Conservation (phyloP, 2,329 filamentous ascomycete species). For the Colletotrichum lentis region DNA sequence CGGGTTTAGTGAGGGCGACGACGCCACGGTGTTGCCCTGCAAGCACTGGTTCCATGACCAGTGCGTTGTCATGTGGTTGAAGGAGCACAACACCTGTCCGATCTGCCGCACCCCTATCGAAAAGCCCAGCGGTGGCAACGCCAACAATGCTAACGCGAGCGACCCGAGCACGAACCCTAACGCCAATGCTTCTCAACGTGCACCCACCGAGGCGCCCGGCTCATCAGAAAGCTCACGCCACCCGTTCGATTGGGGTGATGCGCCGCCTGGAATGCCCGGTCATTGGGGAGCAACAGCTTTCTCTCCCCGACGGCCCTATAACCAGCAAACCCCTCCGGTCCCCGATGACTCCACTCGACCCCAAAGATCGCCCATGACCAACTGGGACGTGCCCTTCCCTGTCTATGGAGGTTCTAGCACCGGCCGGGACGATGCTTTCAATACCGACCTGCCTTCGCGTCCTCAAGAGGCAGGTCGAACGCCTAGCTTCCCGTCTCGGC, state of each 20-base stretch:
- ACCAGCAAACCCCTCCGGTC: constrained; percentile 10
- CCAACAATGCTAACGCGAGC: constrained; percentile 28
- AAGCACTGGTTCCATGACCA: constrained; percentile 91
- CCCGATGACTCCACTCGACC: constrained; percentile 26
- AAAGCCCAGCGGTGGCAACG: constrained; percentile 43
- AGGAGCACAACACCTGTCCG: constrained; percentile 92
- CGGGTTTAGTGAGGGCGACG: constrained; percentile 74
- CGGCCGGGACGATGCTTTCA: not conserved
- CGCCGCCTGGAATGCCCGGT: constrained; percentile 22
- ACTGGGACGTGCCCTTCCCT: constrained; percentile 21
- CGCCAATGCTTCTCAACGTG: constrained; percentile 14
- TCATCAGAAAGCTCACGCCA: constrained; percentile 23
- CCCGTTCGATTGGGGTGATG: constrained; percentile 15
- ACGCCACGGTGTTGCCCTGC: constrained; percentile 82
- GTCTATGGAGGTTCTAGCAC: constrained; percentile 15
- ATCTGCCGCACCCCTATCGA: constrained; percentile 73
- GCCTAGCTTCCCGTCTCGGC: constrained; percentile 43
- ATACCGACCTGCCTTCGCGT: constrained; percentile 14
- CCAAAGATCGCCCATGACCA: not conserved
- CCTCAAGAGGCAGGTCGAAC: constrained; percentile 20
- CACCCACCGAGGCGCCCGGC: not conserved
- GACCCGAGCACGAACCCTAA: constrained; percentile 19
- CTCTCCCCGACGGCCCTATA: not conserved
- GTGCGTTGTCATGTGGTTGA: constrained; percentile 85
- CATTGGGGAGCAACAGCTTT: constrained; percentile 22